Percentiles rank a stretch among this genome's conserved stretches.
Evolutionary conservation across 768 basidiomycete genomes (phyloP).

Genomic region (Melanogaster broomeanus): DNA sequence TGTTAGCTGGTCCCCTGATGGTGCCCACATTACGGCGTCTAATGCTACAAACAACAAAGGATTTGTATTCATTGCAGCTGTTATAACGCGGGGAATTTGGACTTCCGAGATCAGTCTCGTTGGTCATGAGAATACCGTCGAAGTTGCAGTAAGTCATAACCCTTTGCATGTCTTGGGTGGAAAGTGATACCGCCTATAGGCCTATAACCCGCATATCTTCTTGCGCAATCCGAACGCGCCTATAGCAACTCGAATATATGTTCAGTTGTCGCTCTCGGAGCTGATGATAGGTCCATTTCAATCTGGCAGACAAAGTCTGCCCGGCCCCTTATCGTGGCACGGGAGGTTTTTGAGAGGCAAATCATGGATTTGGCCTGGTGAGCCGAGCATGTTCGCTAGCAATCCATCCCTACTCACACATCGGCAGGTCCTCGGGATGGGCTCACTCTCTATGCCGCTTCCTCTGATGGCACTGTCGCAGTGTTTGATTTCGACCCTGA

Average conservation of each 20-base stretch:
- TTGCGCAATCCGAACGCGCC: slow-evolving; percentile 69
- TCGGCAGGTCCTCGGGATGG: slow-evolving; percentile 90
- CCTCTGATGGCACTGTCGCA: slow-evolving; percentile 93
- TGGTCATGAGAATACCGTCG: slow-evolving; percentile 95
- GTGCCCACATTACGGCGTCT: slow-evolving; percentile 96
- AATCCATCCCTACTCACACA: slow-evolving; percentile 4
- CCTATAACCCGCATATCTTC: slow-evolving; percentile 96
- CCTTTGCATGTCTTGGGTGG: background rate
- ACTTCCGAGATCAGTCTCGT: slow-evolving; percentile 91
- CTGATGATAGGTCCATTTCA: slow-evolving; percentile 91
- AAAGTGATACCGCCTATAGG: slow-evolving; percentile 8
- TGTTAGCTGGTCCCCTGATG: slow-evolving; percentile 95
- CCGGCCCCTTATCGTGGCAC: slow-evolving; percentile 87
- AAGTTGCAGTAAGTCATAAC: slow-evolving; percentile 74
- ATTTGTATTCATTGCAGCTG: slow-evolving; percentile 96
- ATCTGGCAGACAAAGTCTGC: slow-evolving; percentile 96
- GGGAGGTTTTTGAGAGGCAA: slow-evolving; percentile 92
- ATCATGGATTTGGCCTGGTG: slow-evolving; percentile 97
- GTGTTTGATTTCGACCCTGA: slow-evolving; percentile 82
- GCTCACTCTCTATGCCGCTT: slow-evolving; percentile 88
- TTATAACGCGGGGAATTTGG: slow-evolving; percentile 89
- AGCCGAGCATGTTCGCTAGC: slow-evolving; percentile 21
- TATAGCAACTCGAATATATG: slow-evolving; percentile 83
- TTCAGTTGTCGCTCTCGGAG: slow-evolving; percentile 90
- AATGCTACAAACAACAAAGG: slow-evolving; percentile 97